Conservation (phyloP, 1,284 basidiomycete species). For the Cystobasidium sp. region DNA sequence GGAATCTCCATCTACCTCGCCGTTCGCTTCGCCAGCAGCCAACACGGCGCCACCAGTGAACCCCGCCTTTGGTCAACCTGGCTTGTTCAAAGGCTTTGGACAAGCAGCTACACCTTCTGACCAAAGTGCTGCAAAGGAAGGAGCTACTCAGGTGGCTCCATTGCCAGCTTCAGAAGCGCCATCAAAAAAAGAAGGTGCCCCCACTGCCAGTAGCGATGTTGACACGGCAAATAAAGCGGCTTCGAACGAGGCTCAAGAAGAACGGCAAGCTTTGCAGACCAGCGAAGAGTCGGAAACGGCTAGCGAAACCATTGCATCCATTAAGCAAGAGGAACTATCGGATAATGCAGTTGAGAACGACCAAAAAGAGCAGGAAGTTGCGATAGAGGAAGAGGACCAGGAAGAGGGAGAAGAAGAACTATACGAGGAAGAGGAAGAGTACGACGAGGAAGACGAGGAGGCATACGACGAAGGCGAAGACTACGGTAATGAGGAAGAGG, state of each 20-base stretch:
- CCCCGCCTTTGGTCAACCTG: constrained; percentile 33
- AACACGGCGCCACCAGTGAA: neutral
- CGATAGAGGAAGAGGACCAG: neutral
- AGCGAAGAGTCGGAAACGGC: too few relatives aligned
- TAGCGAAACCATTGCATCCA: neutral
- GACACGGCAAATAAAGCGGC: too few relatives aligned
- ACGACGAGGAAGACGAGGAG: constrained; percentile 1
- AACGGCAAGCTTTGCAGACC: too few relatives aligned
- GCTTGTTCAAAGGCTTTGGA: constrained; percentile 14
- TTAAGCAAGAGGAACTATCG: neutral
- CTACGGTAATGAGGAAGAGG: constrained; percentile 21
- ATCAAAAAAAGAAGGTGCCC: neutral
- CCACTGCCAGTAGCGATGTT: too few relatives aligned
- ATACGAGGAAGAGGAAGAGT: neutral
- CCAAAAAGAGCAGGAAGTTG: neutral
- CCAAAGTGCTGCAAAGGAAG: neutral
- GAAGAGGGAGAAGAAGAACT: neutral
- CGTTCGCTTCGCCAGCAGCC: constrained; percentile 6
- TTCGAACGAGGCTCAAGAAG: too few relatives aligned
- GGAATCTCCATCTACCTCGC: constrained; percentile 14
- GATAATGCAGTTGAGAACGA: neutral
- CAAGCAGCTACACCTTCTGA: neutral
- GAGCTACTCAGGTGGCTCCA: neutral
- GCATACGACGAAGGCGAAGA: neutral
- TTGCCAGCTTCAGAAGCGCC: neutral